A percentile compares a stretch with the other conserved stretches of the same genome.
Evolutionary conservation across 768 basidiomycete genomes (phyloP).

Genomic region (Lactarius pseudohatsudake): DNA sequence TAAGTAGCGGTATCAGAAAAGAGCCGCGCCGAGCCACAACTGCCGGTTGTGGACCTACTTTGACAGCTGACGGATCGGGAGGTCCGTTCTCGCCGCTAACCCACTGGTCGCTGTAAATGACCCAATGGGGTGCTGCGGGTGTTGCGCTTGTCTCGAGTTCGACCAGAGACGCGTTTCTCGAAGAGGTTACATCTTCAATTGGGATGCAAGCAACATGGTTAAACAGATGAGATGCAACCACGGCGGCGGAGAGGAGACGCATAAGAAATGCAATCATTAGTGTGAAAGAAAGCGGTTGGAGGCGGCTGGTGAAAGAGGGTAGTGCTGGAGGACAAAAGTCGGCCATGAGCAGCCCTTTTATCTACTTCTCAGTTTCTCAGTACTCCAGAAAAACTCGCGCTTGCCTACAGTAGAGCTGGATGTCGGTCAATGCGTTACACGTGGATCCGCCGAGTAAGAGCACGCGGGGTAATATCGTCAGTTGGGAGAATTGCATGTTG

Average conservation of each 20-base stretch:
- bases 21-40: not conserved
- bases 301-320: not conserved
- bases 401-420: not conserved
- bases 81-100: slow-evolving; percentile 42
- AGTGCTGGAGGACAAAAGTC: not conserved
- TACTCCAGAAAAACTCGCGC: not conserved
- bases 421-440: not conserved
- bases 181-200: not conserved
- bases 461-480: not conserved
- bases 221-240: slow-evolving; percentile 6
- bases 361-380: not conserved
- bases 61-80: slow-evolving; percentile 37
- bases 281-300: slow-evolving; percentile 1
- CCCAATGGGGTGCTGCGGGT: slow-evolving; percentile 41
- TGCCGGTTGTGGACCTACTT: slow-evolving; percentile 30
- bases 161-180: not conserved
- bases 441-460: not conserved
- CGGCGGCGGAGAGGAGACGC: slow-evolving; percentile 5
- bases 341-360: not conserved
- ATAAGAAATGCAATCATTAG: not conserved
- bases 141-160: slow-evolving; percentile 14
- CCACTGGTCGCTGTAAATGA: slow-evolving; percentile 41
- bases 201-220: slow-evolving; percentile 1
- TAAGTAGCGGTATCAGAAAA: slow-evolving; percentile 13
- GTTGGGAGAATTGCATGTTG: not conserved